Evolutionary conservation across 257 asterid species (phyloP), one percentile per base, ranked within the genome.

Genomic region (Apocynum venetum): DNA sequence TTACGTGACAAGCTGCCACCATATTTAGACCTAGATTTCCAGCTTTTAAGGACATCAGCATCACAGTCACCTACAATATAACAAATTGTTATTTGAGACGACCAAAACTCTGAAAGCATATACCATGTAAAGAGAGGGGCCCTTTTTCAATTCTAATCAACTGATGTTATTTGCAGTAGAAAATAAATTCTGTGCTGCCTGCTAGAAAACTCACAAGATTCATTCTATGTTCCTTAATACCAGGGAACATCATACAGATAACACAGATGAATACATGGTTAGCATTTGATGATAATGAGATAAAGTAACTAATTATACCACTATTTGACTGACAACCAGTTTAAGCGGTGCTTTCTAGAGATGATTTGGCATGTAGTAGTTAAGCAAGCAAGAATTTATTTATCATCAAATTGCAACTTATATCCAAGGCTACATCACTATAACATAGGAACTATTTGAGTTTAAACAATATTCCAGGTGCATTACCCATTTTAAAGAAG

Each of bases 1-100:
- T 91, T 74, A 96, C 97, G 4, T 91, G 98, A 82, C 90, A 87
- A 51, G 99, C 99, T 31, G 98, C 99, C 85, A 96, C 99, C 98
- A 93, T 96, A 79, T 96, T 96, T 82, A 96, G 91, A 44, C 99
- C 99, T 63, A 96, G 91, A 85, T 93, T 96, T 74, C 99, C 99
- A 67, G 99, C 99, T 89, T 96, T 93, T 56, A 96, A 89, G 51
- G 99, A 96, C 98, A 96, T 96, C 81, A 96, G 75, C 97, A 96
- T 93, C 74, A 96, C 99, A 55, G 92, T 93, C 78, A 96, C 99
- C 99, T 96, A 86, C 82, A 85, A 81, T 76, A 85, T 63, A 47
- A 78, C 43, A 56, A 56, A 64, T 17, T 19, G 41, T 15, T 61
- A 56, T 53, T 41, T 67, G 52, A 7, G 51, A 67, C 14, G 40